Conservation (phyloP, 2,329 filamentous ascomycete species). For the Zymoseptoria crescenta region DNA sequence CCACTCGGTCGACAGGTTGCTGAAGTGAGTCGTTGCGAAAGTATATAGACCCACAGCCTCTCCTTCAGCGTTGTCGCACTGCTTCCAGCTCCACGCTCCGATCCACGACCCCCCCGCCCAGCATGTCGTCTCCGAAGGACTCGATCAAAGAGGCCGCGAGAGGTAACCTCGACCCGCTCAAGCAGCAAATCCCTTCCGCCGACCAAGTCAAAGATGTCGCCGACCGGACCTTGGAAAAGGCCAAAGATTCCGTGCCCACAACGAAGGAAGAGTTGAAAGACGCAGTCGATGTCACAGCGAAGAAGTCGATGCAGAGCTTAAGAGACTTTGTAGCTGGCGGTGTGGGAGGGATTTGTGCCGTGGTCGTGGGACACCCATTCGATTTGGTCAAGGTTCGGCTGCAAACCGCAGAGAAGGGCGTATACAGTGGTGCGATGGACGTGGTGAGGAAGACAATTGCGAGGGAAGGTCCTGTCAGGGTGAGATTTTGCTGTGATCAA, state of each 20-base stretch:
- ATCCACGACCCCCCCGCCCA: constrained; percentile 3
- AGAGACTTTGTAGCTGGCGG: constrained; percentile 83
- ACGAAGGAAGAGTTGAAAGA: constrained; percentile 44
- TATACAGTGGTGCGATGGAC: constrained; percentile 84
- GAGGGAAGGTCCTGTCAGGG: constrained; percentile 65
- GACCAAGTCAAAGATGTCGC: constrained; percentile 12
- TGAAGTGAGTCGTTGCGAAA: neutral
- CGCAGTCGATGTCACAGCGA: constrained; percentile 44
- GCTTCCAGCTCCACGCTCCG: neutral
- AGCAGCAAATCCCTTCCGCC: constrained; percentile 12
- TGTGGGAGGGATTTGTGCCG: constrained; percentile 88
- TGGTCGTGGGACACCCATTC: constrained; percentile 89
- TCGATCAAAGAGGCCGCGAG: constrained; percentile 16
- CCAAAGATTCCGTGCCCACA: constrained; percentile 14
- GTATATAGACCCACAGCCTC: neutral
- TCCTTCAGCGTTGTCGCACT: neutral
- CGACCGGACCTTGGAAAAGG: constrained; percentile 14
- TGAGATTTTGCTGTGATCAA: constrained; percentile 21
- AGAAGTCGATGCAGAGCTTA: constrained; percentile 54
- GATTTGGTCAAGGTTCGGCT: constrained; percentile 96
- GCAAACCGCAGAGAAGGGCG: constrained; percentile 89
- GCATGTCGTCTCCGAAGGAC: constrained; percentile 10
- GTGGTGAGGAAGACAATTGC: constrained; percentile 84
- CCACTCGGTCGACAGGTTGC: neutral
- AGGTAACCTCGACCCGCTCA: constrained; percentile 13